Evolutionary conservation across 2,329 filamentous ascomycete species (phyloP).

Genomic region (Podosphaera fusca): DNA sequence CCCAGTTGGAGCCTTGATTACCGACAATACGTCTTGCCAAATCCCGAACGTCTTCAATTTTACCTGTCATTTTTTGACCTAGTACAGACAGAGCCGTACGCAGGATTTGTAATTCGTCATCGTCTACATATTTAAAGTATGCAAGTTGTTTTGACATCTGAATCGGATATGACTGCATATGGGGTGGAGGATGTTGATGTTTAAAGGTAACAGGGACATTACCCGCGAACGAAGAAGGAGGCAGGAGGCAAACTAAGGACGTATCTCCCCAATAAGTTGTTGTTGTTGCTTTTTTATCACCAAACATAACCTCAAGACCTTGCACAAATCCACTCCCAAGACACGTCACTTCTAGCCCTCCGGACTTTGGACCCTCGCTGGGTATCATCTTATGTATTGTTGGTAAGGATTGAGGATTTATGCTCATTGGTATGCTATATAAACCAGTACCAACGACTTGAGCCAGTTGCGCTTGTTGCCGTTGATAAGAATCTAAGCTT

Average conservation of each 20-base stretch:
- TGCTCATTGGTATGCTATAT: constrained; percentile 26
- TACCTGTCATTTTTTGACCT: constrained; percentile 39
- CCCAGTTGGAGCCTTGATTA: constrained; percentile 25
- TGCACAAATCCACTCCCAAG: constrained; percentile 62
- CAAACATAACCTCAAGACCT: constrained; percentile 68
- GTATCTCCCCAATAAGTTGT: constrained; percentile 42
- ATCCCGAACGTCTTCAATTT: constrained; percentile 35
- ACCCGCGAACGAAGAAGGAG: constrained; percentile 32
- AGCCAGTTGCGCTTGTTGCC: constrained; percentile 22
- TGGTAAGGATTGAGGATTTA: constrained; percentile 30
- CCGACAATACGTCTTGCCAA: constrained; percentile 37
- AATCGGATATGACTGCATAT: constrained; percentile 20
- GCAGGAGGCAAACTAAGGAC: constrained; percentile 37
- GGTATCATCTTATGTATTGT: constrained; percentile 69
- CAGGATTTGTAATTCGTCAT: constrained; percentile 45
- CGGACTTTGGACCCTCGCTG: constrained; percentile 55
- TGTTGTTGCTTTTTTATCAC: constrained; percentile 37
- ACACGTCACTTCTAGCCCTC: constrained; percentile 71
- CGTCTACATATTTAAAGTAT: constrained; percentile 52
- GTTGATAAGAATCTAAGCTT: constrained; percentile 20
- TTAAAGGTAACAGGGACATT: constrained; percentile 36
- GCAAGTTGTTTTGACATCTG: constrained; percentile 25
- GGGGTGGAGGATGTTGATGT: constrained; percentile 23
- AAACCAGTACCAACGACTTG: constrained; percentile 26
- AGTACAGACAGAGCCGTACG: constrained; percentile 42